Conservation (phyloP, 768 basidiomycete species). For the Austroboletus festivus region DNA sequence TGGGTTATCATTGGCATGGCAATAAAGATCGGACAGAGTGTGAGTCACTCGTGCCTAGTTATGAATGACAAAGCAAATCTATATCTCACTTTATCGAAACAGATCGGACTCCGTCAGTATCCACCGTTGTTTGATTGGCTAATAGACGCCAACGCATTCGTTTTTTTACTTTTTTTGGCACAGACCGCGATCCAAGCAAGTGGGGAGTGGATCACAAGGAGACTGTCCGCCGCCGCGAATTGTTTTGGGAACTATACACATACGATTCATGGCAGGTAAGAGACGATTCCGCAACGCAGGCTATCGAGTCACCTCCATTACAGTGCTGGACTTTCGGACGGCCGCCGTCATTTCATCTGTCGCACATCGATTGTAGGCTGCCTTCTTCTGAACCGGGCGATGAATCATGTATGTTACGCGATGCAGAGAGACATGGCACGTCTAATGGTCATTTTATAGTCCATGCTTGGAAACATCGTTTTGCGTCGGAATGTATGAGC, state of each 20-base stretch:
- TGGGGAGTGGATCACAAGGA: slow-evolving; percentile 58
- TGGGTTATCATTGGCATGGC: slow-evolving; percentile 71
- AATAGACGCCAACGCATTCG: slow-evolving; percentile 6
- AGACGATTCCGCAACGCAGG: neutral
- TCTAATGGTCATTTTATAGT: slow-evolving; percentile 34
- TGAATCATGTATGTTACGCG: slow-evolving; percentile 51
- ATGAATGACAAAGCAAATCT: neutral
- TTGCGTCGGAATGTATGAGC: slow-evolving; percentile 66
- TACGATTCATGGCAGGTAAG: slow-evolving; percentile 35
- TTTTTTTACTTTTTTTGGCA: too few relatives aligned
- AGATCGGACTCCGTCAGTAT: slow-evolving; percentile 70
- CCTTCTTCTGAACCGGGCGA: slow-evolving; percentile 49
- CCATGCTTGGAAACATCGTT: slow-evolving; percentile 69
- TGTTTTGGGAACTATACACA: slow-evolving; percentile 60
- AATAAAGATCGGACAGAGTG: slow-evolving; percentile 68
- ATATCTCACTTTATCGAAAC: slow-evolving; percentile 8
- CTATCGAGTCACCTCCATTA: slow-evolving; percentile 34
- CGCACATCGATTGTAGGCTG: slow-evolving; percentile 66
- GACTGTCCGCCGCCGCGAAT: slow-evolving; percentile 58
- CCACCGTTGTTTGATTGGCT: neutral
- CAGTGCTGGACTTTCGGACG: slow-evolving; percentile 69
- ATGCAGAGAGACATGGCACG: neutral
- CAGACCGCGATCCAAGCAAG: slow-evolving; percentile 68
- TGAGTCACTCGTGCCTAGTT: slow-evolving; percentile 36
- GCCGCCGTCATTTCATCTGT: slow-evolving; percentile 63